phyloP scores from a whole-genome alignment of 805 yeast genomes.

The Tetrapisispora namnaoensis region DNA sequence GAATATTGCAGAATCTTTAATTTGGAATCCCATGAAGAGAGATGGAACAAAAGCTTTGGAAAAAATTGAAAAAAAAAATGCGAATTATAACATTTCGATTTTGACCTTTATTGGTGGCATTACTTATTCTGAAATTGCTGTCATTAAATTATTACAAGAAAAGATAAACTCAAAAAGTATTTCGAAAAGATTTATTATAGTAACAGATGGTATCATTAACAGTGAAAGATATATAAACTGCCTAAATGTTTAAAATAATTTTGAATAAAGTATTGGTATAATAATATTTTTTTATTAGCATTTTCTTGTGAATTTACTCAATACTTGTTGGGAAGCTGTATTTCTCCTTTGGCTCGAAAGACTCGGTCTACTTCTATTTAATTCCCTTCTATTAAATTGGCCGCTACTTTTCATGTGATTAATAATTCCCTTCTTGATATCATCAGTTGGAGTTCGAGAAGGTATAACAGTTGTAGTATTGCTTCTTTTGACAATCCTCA shows the following conservation, averaged over 20 bases:
- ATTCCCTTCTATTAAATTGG: neutral
- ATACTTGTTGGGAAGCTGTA: slow-evolving; percentile 8
- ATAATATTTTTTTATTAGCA: neutral
- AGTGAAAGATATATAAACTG: slow-evolving; percentile 26
- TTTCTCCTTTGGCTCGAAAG: slow-evolving; percentile 6
- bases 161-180: slow-evolving; percentile 30
- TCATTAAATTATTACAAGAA: slow-evolving; percentile 52
- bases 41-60: neutral
- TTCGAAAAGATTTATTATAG: slow-evolving; percentile 34
- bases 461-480: slow-evolving; percentile 10
- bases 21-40: slow-evolving; percentile 15
- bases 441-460: slow-evolving; percentile 5
- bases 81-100: neutral
- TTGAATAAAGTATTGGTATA: neutral
- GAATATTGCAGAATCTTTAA: slow-evolving; percentile 8
- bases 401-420: slow-evolving; percentile 18
- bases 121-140: slow-evolving; percentile 74
- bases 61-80: slow-evolving; percentile 3
- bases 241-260: neutral
- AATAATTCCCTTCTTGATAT: slow-evolving; percentile 14
- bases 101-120: slow-evolving; percentile 73
- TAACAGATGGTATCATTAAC: slow-evolving; percentile 40
- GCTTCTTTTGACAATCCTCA: slow-evolving; percentile 18
- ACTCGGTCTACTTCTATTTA: neutral
- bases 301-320: slow-evolving; percentile 1